Base-by-base conservation (phyloP, 2,329 filamentous ascomycete genomes). In the Trichophyton verrucosum region DNA sequence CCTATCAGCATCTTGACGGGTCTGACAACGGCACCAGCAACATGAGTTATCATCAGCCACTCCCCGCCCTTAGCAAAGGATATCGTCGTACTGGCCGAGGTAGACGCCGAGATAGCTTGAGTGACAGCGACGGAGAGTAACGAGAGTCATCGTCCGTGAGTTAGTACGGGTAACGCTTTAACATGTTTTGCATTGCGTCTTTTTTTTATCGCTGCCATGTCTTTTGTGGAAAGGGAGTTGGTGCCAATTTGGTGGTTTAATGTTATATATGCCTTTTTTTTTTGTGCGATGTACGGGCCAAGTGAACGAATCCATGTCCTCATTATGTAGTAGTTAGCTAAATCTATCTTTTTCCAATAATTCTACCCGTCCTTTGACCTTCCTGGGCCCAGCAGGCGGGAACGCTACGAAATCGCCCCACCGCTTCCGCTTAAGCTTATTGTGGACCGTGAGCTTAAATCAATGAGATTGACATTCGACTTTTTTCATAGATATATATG, bases 41-140 rank as follows among this genome's bases (percentile, higher is more conserved):
- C 11, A 82, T 80, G 69, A 76, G 74, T 56, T 84, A 84, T 66
- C 78, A 79, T 27, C 81, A 82, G 70, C 77, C 81, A 7, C 80
- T 84, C 57, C 81, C 82, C 0, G 80, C 79, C 0, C 65, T 83
- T 66, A 80, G 75, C 62, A 73, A 74, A 64, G 74, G 73, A 8
- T 76, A 76, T 60, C 70, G 74, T 9, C 72, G 73, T 30, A 71
- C 73, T 40, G 68, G 68, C 11, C 67, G 68, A n/a, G 73, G 77
- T 42, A 71, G 73, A 17, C 70, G 79, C 51, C 74, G 79, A 63
- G 80, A 82, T 64, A 80, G 78, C 67, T 68, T 82, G 70, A 81
- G 79, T 67, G 80, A 82, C 64, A 81, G 79, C 64, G 80, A 81
- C 33, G 72, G 71, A 7, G 72, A 73, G 9, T 63, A 66, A 63